Evolutionary conservation across 768 basidiomycete species (phyloP), one percentile per base, ranked within the genome.

Genomic region (Lentinus brumalis): DNA sequence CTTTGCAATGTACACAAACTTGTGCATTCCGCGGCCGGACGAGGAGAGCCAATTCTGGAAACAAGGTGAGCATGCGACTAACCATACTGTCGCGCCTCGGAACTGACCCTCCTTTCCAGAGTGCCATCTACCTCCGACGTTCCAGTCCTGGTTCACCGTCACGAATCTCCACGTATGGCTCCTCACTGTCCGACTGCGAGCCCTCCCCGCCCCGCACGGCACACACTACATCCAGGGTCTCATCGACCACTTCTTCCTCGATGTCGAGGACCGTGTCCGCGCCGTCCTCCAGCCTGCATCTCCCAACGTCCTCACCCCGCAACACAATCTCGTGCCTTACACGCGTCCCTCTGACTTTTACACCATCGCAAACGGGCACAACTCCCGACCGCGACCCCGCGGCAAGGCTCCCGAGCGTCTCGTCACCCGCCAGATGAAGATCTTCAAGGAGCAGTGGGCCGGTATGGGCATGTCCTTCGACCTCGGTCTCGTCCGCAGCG

Each of bases 101-200:
- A 5, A 49, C 31, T 51, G 35, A 21, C 11, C 26, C 5, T 29
- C 12, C 53, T 16, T 38, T n/a, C 0, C 67, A 97, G 96, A 85
- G 61, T 96, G 92, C 69, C 81, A 80, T 60, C 81, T 98, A 6
- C 94, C 96, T 10, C 89, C 89, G 12, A 97, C 96, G 0, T 97
- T 96, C 74, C 96, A 98, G 69, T 92, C 96, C 15, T 98, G 95
- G 92, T 98, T 98, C 76, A 92, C 92, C 4, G 77, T 97, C 53
- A 93, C 93, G 31, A 94, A 96, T 65, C 80, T 98, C 31, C 94
- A 98, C 74, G 79, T 98, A 50, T 96, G 95, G 90, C 79, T 98
- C 65, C 85, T 96, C 52, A 89, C 89, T 16, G 90, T 92, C 55
- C 90, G 96, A 26, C 82, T 97, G 10, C 92, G 96, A 21, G 86